Evolutionary conservation across 208 protist genomes (phyloP).

Genomic region (Herpetomonas samuelpessoai): DNA sequence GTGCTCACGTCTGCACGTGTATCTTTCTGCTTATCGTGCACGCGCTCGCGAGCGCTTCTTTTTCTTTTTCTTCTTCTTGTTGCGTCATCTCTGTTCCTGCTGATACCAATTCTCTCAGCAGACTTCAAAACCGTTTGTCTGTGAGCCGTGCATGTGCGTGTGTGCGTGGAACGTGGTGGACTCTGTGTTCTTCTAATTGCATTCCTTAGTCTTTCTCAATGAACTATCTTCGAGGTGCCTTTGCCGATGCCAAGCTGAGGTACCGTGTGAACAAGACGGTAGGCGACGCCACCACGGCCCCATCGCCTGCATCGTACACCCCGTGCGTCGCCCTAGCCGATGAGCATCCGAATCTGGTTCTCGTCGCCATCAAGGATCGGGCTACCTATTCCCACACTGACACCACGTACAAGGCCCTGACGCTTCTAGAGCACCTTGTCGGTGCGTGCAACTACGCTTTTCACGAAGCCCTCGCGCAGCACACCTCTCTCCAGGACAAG

Average conservation of each 20-base stretch:
- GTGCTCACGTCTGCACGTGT: no score
- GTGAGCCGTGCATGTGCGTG: no score
- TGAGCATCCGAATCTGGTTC: constrained; percentile 43
- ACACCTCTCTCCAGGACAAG: constrained; percentile 50
- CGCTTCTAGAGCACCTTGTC: constrained; percentile 77
- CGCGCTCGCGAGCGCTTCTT: no score
- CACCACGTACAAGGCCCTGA: constrained; percentile 39
- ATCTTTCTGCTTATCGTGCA: no score
- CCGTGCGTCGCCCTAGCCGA: constrained; percentile 62
- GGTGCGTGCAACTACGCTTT: constrained; percentile 69
- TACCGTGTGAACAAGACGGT: constrained; percentile 43
- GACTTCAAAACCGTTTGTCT: no score
- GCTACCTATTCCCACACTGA: constrained; percentile 28
- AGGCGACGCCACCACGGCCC: constrained; percentile 24
- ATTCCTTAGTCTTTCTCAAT: no score
- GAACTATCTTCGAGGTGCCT: constrained; percentile 52
- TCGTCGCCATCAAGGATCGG: constrained; percentile 37
- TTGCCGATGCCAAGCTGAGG: constrained; percentile 51
- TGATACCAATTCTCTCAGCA: no score
- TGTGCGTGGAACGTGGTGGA: no score
- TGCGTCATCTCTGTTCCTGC: no score
- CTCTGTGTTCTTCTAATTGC: no score
- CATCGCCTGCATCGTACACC: constrained; percentile 9
- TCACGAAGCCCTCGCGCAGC: constrained; percentile 61
- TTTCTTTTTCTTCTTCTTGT: no score